Evolutionary conservation across 1,284 basidiomycete genomes (phyloP), one percentile per base, ranked within the genome.

Genomic region (Cryptococcus amylolentus): DNA sequence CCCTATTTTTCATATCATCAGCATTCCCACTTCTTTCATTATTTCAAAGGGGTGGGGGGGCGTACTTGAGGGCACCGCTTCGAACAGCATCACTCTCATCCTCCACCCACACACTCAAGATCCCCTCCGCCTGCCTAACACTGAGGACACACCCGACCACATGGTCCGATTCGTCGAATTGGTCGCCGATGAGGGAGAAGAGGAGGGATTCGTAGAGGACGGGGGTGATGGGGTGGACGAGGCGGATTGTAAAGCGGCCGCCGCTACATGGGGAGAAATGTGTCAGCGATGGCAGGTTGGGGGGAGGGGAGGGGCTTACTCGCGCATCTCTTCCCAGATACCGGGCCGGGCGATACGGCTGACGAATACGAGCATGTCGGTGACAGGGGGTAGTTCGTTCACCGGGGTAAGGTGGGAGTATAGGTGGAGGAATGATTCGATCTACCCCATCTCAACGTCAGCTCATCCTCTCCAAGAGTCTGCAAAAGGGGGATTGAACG

Each of bases 31-130:
- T 3, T 18, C 10, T 12, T 39, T 12, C 12, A 14, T 35, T 20
- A 16, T 41, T 35, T 41, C 23, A 23, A 23, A 3, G 23, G 23
- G n/a, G 12, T n/a, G 40, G 18, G 23, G 18, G 38, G 12, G 69
- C 75, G 57, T 55, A 77, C 76, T 68, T 71, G 52, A 78, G 55
- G 16, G 71, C 64, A 4, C 72, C 72, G 31, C 61, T 73, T 47
- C 69, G 63, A 3, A 76, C 71, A 10, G 65, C 60, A 35, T 77
- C 75, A 4, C 69, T 69, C 62, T 78, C 75, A 56, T 75, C 71
- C 57, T 78, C 77, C 5, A 77, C 76, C 77, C 77, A 78, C 13
- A 78, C 73, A 56, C 71, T 74, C 56, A 78, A 52, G n/a, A 78
- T 76, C 58, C 76, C 76, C 66, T 78, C 77, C 12, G 61, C 58